Evolutionary conservation across 2,329 filamentous ascomycete genomes (phyloP).

Genomic region (Alternaria novae-zelandiae): DNA sequence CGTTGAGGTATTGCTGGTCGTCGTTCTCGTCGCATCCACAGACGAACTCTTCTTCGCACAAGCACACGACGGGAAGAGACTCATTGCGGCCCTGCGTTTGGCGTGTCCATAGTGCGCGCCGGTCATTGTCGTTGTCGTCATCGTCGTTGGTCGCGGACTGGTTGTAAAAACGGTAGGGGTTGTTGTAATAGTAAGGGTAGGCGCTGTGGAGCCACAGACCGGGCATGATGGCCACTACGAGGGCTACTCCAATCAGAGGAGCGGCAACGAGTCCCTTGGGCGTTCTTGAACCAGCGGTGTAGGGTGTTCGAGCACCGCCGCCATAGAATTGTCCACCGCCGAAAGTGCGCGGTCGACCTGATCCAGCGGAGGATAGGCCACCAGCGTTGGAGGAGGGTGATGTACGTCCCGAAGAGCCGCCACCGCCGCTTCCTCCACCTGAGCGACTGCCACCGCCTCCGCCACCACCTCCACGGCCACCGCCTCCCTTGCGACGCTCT

Average conservation of each 20-base stretch:
- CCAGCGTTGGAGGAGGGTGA: slow-evolving; percentile 40
- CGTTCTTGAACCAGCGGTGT: slow-evolving; percentile 59
- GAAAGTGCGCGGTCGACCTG: slow-evolving; percentile 62
- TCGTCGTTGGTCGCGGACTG: slow-evolving; percentile 50
- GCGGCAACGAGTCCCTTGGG: slow-evolving; percentile 60
- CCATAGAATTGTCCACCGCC: slow-evolving; percentile 71
- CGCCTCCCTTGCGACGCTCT: slow-evolving; percentile 49
- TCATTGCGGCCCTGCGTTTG: slow-evolving; percentile 55
- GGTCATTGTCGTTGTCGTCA: slow-evolving; percentile 39
- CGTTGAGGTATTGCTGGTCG: slow-evolving; percentile 64
- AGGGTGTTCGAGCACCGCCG: slow-evolving; percentile 66
- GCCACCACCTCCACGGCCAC: slow-evolving; percentile 40
- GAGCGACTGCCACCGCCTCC: slow-evolving; percentile 27
- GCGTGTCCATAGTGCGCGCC: slow-evolving; percentile 4
- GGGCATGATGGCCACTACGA: slow-evolving; percentile 55
- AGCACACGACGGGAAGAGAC: slow-evolving; percentile 66
- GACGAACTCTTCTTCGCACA: slow-evolving; percentile 62
- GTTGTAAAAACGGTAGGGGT: slow-evolving; percentile 63
- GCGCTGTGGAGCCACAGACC: slow-evolving; percentile 69
- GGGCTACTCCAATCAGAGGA: slow-evolving; percentile 37
- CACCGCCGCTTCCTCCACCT: slow-evolving; percentile 8
- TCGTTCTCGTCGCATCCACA: slow-evolving; percentile 76
- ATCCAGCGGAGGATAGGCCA: slow-evolving; percentile 61
- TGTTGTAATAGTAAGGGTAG: slow-evolving; percentile 66
- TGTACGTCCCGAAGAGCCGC: slow-evolving; percentile 22